phyloP scores from a whole-genome alignment of 805 yeast species.

The Suhomyces faveliae region DNA sequence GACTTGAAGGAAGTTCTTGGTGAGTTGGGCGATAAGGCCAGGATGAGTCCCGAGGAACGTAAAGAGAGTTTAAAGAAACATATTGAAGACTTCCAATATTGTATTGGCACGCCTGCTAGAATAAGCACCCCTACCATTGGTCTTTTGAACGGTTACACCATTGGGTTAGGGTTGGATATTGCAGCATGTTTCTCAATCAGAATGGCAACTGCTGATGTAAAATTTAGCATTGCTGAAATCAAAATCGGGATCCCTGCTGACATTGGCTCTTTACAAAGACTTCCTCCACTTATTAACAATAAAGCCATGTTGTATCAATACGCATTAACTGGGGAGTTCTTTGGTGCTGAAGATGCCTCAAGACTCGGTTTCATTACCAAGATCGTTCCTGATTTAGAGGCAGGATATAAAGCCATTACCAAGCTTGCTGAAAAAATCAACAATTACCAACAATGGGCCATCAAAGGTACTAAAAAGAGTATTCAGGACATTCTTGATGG shows the following conservation, averaged over 20 bases:
- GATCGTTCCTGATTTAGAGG: slow-evolving; percentile 45
- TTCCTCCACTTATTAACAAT: slow-evolving; percentile 54
- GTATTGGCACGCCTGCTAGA: slow-evolving; percentile 48
- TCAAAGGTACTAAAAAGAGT: slow-evolving; percentile 60
- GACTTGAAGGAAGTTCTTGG: slow-evolving; percentile 45
- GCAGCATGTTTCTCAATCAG: slow-evolving; percentile 59
- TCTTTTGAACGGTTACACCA: slow-evolving; percentile 60
- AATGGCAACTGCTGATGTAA: slow-evolving; percentile 50
- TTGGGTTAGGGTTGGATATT: slow-evolving; percentile 71
- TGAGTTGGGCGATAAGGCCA: slow-evolving; percentile 5
- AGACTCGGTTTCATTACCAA: slow-evolving; percentile 53
- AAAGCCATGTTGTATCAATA: slow-evolving; percentile 57
- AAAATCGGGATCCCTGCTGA: slow-evolving; percentile 76
- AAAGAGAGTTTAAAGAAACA: slow-evolving; percentile 28
- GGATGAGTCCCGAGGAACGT: slow-evolving; percentile 19
- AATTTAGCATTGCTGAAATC: slow-evolving; percentile 64
- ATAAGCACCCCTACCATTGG: slow-evolving; percentile 63
- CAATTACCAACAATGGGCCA: slow-evolving; percentile 53
- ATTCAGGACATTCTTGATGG: slow-evolving; percentile 45
- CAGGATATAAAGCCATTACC: slow-evolving; percentile 50
- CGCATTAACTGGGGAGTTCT: slow-evolving; percentile 60
- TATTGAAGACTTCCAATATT: slow-evolving; percentile 58
- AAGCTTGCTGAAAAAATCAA: slow-evolving; percentile 50
- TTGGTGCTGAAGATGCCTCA: slow-evolving; percentile 54
- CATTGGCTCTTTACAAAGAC: slow-evolving; percentile 71